phyloP scores from a whole-genome alignment of 2,329 filamentous ascomycete genomes.

The Fusarium sp. region DNA sequence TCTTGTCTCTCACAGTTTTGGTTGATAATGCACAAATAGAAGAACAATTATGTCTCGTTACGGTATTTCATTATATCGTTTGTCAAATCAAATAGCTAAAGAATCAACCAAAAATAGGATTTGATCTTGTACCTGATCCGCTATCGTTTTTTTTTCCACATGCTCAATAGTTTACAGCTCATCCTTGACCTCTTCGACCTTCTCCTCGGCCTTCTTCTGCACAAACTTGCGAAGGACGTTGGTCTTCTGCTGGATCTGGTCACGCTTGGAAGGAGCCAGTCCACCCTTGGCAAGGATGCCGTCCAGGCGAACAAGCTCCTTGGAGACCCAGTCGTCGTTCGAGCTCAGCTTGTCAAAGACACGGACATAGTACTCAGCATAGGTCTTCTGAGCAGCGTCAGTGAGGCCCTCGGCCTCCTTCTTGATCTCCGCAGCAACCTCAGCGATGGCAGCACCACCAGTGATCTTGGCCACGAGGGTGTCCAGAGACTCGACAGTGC shows the following conservation, averaged over 20 bases:
- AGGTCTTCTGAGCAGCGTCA: conserved; percentile 75
- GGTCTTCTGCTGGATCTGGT: conserved; percentile 86
- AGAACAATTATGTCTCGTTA: conserved; percentile 17
- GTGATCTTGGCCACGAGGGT: conserved; percentile 79
- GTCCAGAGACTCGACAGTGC: conserved; percentile 85
- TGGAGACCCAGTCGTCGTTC: conserved; percentile 82
- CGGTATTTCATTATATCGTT: conserved; percentile 36
- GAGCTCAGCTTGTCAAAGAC: conserved; percentile 86
- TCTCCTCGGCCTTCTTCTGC: conserved; percentile 68
- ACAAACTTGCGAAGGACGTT: conserved; percentile 89
- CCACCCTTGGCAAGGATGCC: conserved; percentile 88
- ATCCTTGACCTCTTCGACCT: conserved; percentile 69
- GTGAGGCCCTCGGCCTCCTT: conserved; percentile 76
- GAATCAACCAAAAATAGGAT: conserved; percentile 38
- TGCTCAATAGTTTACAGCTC: conserved; percentile 52
- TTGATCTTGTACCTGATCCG: conserved; percentile 25
- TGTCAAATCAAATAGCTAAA: conserved; percentile 31
- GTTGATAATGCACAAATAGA: conserved; percentile 27
- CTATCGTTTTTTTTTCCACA: conserved; percentile 17
- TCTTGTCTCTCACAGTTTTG: conserved; percentile 31
- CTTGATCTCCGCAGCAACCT: conserved; percentile 77
- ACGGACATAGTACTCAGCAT: conserved; percentile 93
- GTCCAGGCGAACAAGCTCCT: conserved; percentile 86
- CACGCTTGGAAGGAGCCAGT: conserved; percentile 85
- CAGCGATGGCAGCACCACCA: conserved; percentile 70